Conservation (phyloP, 2,329 filamentous ascomycete genomes). For the Xylaria sp. region DNA sequence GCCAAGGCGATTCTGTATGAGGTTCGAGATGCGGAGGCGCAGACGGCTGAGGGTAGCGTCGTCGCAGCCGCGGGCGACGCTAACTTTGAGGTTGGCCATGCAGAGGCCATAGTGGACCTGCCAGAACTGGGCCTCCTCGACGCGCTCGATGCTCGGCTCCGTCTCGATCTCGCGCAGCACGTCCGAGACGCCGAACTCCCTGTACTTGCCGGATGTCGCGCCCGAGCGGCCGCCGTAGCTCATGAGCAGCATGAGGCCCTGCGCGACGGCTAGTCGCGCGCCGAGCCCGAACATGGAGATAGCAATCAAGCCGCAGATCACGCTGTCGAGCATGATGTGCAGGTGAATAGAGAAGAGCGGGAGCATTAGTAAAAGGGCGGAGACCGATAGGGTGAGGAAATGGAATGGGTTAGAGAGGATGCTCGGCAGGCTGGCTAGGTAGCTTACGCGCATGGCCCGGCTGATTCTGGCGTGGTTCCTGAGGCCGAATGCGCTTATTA, state of each 20-base stretch:
- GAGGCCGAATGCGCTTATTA: slow-evolving; percentile 86
- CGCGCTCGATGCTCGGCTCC: slow-evolving; percentile 77
- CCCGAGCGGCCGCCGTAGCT: slow-evolving; percentile 70
- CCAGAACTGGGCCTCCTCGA: slow-evolving; percentile 97
- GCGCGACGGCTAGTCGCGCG: slow-evolving; percentile 81
- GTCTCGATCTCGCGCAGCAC: slow-evolving; percentile 88
- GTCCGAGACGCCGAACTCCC: slow-evolving; percentile 68
- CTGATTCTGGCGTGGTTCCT: slow-evolving; percentile 94
- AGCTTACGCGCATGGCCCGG: slow-evolving; percentile 87
- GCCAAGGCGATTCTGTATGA: slow-evolving; percentile 87
- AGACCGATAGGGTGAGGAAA: slow-evolving; percentile 91
- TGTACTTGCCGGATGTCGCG: slow-evolving; percentile 46
- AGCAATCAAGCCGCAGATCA: slow-evolving; percentile 84
- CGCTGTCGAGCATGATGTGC: slow-evolving; percentile 84
- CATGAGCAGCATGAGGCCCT: slow-evolving; percentile 97
- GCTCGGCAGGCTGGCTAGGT: slow-evolving; percentile 82
- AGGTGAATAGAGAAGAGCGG: slow-evolving; percentile 84
- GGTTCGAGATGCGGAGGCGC: slow-evolving; percentile 77
- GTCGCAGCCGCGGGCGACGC: slow-evolving; percentile 71
- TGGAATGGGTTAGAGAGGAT: slow-evolving; percentile 96
- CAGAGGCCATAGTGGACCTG: slow-evolving; percentile 97
- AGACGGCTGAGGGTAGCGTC: slow-evolving; percentile 79
- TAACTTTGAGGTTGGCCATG: slow-evolving; percentile 92
- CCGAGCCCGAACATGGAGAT: slow-evolving; percentile 90
- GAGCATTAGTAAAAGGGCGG: slow-evolving; percentile 80